Evolutionary conservation across 1,139 yeast genomes (phyloP).

Genomic region (Debaryomycetaceae sp.): DNA sequence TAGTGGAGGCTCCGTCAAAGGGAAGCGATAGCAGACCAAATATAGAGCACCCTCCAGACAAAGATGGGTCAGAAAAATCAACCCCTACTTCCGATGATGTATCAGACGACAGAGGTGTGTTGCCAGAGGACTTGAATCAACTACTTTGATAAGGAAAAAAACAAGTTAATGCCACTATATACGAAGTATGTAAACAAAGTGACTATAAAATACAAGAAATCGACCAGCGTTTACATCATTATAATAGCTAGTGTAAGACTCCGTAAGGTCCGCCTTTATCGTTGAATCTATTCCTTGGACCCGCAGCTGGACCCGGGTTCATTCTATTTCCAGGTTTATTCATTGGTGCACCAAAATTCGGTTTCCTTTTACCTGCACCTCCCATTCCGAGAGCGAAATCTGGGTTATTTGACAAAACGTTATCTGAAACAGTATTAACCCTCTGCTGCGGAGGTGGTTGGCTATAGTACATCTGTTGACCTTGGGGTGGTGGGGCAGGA

Average conservation of each 20-base stretch:
- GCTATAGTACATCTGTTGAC: constrained; percentile 8
- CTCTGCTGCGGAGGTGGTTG: constrained; percentile 7
- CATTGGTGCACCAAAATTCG: constrained; percentile 14
- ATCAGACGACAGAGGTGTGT: neutral
- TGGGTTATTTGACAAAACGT: constrained; percentile 49
- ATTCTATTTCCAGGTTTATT: constrained; percentile 2
- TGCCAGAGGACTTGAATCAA: neutral
- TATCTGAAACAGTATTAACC: constrained; percentile 44
- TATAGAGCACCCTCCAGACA: neutral
- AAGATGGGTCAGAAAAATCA: neutral
- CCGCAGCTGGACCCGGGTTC: constrained; percentile 2
- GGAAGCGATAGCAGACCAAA: neutral
- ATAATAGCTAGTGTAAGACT: neutral
- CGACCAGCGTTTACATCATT: neutral
- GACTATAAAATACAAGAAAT: neutral
- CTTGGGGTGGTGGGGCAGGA: constrained; percentile 8
- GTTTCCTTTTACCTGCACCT: constrained; percentile 20
- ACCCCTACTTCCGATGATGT: neutral
- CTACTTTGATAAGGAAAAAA: neutral
- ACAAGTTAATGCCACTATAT: neutral
- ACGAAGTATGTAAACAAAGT: neutral
- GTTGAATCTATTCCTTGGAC: neutral
- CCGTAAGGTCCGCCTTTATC: constrained; percentile 4
- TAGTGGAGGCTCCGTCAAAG: constrained; percentile 15
- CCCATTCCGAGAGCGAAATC: constrained; percentile 43